These are phyloP conservation scores for Lyophyllum decastes DNA, from an alignment of 768 basidiomycete species.

Conservation along the genomic window DNA sequence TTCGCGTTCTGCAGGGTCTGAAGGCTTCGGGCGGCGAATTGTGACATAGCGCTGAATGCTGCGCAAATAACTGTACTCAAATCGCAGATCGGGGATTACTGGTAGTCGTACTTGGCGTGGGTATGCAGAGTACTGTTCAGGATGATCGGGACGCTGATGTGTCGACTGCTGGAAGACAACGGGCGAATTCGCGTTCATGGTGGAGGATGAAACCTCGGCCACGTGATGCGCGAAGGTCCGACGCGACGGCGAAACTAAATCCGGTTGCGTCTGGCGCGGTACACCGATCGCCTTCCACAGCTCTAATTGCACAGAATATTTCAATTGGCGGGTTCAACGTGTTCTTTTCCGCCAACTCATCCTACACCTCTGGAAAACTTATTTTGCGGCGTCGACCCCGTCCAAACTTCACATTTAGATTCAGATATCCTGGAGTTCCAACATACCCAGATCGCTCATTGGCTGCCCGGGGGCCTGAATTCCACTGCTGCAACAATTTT, in stretches of 20 bases:
- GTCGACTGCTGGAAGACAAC: constrained; percentile 25
- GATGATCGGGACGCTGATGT: constrained; percentile 16
- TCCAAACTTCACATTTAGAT: too few species aligned
- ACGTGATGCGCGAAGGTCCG: constrained; percentile 7
- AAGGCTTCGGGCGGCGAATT: constrained; percentile 25
- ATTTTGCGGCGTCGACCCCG: too few species aligned
- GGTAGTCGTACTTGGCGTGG: constrained; percentile 43
- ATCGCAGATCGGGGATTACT: constrained; percentile 72
- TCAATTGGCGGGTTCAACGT: too few species aligned
- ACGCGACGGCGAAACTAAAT: neutral
- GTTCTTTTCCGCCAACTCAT: too few species aligned
- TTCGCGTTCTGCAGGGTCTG: neutral
- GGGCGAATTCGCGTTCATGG: constrained; percentile 18
- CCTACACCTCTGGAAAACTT: too few species aligned
- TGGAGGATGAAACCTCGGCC: neutral
- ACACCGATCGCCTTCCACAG: too few species aligned
- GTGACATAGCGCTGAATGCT: constrained; percentile 58
- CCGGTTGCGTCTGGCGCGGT: too few species aligned
- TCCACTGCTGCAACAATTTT: too few species aligned
- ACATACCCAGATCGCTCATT: too few species aligned
- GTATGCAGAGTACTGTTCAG: constrained; percentile 12
- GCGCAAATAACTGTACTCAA: constrained; percentile 70
- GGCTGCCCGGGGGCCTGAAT: too few species aligned
- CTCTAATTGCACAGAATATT: too few species aligned
- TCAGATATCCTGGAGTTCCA: too few species aligned